Evolutionary conservation across 441 rosid genomes (phyloP), one percentile per base, ranked within the genome.

Genomic region (Jatropha podagrica): DNA sequence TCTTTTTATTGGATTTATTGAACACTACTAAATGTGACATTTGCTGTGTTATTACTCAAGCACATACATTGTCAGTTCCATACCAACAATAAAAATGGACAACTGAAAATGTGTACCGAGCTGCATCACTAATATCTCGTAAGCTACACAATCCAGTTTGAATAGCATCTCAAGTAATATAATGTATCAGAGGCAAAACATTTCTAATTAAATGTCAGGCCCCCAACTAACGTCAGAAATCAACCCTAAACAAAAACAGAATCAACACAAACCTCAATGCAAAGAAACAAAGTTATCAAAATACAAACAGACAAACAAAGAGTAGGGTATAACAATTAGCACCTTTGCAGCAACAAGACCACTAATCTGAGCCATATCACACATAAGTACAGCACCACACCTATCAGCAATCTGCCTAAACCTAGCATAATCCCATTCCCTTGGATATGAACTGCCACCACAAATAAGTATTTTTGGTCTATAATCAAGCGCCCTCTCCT

Each of bases 281-380:
- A 13, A 17, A 61, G 32, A 37, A 38, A 62, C 7, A 17, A 46
- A 20, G 32, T 5, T 18, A 12, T 64, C 42, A 18, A 61, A 5
- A 32, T 20, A 14, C 32, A 61, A 62, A 44, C 14, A 4, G 62
- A 27, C 27, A 12, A 32, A 15, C 26, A 46, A 62, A 4, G 20
- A 49, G 7, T 15, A 11, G 32, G 18, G 75, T 32, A 72, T 17
- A 7, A 32, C 9, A 27, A 27, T 61, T 23, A 55, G 59, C 65
- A 73, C 99, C 99, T 93, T 92, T 37, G 96, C 94, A 5, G 96
- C 98, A 14, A 93, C 88, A 74, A 95, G 98, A 69, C 99, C 99
- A 41, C 98, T 90, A 26, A 93, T 87, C 44, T 95, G 98, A 86
- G 99, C 99, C 99, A 95, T 95, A 76, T 95, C 99, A 82, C 97